phyloP scores from a whole-genome alignment of 441 rosid genomes.

The Erodium trifolium region DNA sequence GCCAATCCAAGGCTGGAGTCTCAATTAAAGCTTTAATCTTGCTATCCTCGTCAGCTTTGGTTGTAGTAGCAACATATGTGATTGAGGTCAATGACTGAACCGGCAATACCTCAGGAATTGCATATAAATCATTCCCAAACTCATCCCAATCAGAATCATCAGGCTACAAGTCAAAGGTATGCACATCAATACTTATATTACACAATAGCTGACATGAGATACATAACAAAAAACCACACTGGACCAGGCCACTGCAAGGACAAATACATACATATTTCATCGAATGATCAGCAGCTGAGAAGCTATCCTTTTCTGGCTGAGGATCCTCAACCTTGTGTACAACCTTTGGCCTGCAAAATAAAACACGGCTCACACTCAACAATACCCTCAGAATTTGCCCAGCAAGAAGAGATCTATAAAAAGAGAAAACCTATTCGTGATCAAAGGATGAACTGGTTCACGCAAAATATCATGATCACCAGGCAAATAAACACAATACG shows the following conservation, averaged over 20 bases:
- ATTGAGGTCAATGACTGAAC: constrained; percentile 42
- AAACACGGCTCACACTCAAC: constrained; percentile 24
- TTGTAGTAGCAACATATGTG: constrained; percentile 48
- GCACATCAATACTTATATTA: not conserved
- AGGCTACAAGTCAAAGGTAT: constrained; percentile 32
- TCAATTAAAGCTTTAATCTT: constrained; percentile 85
- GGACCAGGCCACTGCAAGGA: not conserved
- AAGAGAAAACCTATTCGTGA: not conserved
- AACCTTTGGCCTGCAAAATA: constrained; percentile 56
- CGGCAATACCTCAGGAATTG: constrained; percentile 62
- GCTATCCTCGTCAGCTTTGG: constrained; percentile 87
- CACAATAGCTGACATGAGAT: not conserved
- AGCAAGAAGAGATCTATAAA: constrained; percentile 9
- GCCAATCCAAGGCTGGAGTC: constrained; percentile 97
- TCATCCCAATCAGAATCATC: constrained; percentile 92
- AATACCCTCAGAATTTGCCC: constrained; percentile 18
- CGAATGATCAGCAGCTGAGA: constrained; percentile 43
- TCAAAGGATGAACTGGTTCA: not conserved
- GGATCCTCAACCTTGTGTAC: constrained; percentile 41
- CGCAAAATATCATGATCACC: not conserved
- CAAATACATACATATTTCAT: constrained; percentile 50
- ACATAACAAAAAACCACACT: constrained; percentile 1
- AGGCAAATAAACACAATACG: not conserved
- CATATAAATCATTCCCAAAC: constrained; percentile 89
- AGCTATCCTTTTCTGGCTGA: constrained; percentile 41